A percentile compares a stretch with the other conserved stretches of the same genome.
phyloP scores from a whole-genome alignment of 441 rosid species.

The Geranium incanum region DNA sequence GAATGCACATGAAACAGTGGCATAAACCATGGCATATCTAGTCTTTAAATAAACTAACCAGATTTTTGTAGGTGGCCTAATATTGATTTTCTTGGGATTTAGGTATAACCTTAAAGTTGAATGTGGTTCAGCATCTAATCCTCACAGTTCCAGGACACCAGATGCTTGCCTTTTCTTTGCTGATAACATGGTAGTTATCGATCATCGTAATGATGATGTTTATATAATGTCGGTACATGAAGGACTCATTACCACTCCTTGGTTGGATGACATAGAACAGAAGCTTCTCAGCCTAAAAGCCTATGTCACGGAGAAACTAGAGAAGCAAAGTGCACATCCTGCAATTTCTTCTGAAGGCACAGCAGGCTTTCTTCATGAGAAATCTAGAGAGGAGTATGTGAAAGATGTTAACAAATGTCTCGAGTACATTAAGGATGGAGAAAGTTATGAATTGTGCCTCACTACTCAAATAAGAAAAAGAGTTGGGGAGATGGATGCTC shows the following conservation, averaged over 20 bases:
- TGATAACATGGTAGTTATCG: constrained; percentile 62
- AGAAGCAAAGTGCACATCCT: constrained; percentile 24
- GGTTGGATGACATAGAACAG: constrained; percentile 62
- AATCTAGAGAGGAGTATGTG: constrained; percentile 59
- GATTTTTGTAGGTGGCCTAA: background rate
- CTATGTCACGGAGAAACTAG: constrained; percentile 26
- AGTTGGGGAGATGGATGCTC: constrained; percentile 47
- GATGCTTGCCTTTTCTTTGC: constrained; percentile 91
- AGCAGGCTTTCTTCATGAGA: constrained; percentile 50
- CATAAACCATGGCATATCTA: background rate
- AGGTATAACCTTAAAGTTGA: constrained; percentile 91
- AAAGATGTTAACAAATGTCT: constrained; percentile 63
- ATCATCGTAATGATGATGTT: constrained; percentile 62
- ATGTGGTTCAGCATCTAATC: constrained; percentile 60
- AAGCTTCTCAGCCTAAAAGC: constrained; percentile 44
- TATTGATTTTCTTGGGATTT: constrained; percentile 17
- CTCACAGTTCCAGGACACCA: constrained; percentile 70
- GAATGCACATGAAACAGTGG: background rate
- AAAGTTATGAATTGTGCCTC: constrained; percentile 93
- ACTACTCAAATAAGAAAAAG: constrained; percentile 68
- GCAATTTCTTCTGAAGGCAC: constrained; percentile 24
- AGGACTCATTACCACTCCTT: constrained; percentile 31
- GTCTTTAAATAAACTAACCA: background rate
- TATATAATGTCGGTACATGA: constrained; percentile 62
- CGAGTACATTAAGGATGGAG: constrained; percentile 79